Conservation (phyloP, 805 yeast genomes). For the Candida schatavii region DNA sequence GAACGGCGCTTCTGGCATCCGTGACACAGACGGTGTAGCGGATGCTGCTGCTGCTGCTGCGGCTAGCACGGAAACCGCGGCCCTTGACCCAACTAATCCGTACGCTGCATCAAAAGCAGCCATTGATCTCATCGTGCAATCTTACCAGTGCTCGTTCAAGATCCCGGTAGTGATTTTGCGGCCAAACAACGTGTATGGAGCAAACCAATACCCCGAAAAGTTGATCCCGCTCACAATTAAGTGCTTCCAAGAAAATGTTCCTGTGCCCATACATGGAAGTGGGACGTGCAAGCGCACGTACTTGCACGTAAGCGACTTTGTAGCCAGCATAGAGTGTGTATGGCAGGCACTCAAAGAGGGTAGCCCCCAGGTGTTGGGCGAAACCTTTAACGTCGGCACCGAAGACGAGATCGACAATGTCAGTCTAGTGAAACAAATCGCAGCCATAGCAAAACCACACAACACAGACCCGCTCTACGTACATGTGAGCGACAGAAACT, state of each 20-base stretch:
- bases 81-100: slow-evolving; percentile 52
- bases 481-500: slow-evolving; percentile 27
- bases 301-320: slow-evolving; percentile 43
- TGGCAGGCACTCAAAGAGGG: slow-evolving; percentile 11
- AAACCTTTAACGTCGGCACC: slow-evolving; percentile 23
- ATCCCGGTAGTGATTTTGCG: slow-evolving; percentile 43
- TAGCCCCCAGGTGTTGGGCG: slow-evolving; percentile 4
- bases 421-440: slow-evolving; percentile 7
- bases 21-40: no score
- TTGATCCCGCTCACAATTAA: slow-evolving; percentile 36
- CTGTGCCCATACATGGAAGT: slow-evolving; percentile 45
- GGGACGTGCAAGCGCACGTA: slow-evolving; percentile 45
- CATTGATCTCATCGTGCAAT: slow-evolving; percentile 45
- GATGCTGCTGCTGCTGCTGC: no score
- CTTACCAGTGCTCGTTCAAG: slow-evolving; percentile 42
- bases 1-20: slow-evolving; percentile 3
- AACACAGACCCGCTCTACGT: slow-evolving; percentile 4
- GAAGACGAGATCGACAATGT: slow-evolving; percentile 25
- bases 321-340: slow-evolving; percentile 34
- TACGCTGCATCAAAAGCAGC: slow-evolving; percentile 58
- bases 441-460: slow-evolving; percentile 6
- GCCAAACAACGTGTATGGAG: slow-evolving; percentile 54
- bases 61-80: slow-evolving; percentile 16
- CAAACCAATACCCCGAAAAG: slow-evolving; percentile 53
- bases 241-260: slow-evolving; percentile 17